Base-by-base conservation (phyloP, 2,329 filamentous ascomycete species). In the Claviceps pazoutovae region DNA sequence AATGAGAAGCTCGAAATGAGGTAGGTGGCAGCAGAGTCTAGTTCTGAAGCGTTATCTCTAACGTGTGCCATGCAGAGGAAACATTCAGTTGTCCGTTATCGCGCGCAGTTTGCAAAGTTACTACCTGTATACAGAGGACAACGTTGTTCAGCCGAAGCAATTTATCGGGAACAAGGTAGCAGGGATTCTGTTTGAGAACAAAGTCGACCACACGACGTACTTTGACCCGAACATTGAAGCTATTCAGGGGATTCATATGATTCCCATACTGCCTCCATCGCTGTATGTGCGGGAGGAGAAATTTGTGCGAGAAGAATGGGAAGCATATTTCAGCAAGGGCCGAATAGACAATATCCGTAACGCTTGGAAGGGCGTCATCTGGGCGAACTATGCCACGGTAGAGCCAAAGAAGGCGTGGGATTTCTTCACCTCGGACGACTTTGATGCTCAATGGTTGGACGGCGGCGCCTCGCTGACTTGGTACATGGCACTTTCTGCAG, bases 181-280 rank as follows among this genome's bases (percentile, higher is more conserved):
- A 2, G 79, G 80, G 5, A 83, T 83, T 56, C 64, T 95, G 8
- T 97, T 96, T 61, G 91, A 97, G 69, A 96, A 96, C 72, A 97
- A 97, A 69, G 78, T 89, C 51, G 88, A 97, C 65, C 88, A 96
- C 67, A 84, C 86, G 3, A 96, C 91, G 1, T 96, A 88, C 69
- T 96, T 96, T 61, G 87, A 88, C 46, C 66, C 71, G 49, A 79
- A 83, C 53, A 75, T 80, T 13, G 84, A 91, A 66, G 87, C 80
- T 59, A 78, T 94, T 55, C 71, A 79, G 61, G 85, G 86, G 53
- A 90, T 91, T 59, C 86, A 93, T 69, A 91, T 93, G 86, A 74
- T 91, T 34, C 88, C 88, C 1, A 69, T 90, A 46, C 73, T 84
- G 49, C 82, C 88, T 2, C 73, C 77, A 51, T 84, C 84, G 1